Evolutionary conservation across 2,329 filamentous ascomycete genomes (phyloP).

Genomic region (Cordyceps pruinosa): DNA sequence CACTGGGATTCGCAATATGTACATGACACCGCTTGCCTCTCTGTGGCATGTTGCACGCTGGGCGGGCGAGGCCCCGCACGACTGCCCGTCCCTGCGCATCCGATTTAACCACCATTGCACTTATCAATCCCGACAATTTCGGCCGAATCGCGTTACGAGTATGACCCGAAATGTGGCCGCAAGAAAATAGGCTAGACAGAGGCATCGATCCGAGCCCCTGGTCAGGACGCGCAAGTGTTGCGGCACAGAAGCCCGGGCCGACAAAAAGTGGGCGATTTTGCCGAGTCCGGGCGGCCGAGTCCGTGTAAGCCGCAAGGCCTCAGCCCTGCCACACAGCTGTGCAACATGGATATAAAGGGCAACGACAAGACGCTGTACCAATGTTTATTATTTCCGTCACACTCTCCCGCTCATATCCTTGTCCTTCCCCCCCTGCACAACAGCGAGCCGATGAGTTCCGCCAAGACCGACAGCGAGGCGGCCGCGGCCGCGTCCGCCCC

Average conservation of each 20-base stretch:
- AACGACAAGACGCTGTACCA: not conserved
- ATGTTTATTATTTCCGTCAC: not conserved
- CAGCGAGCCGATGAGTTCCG: no score
- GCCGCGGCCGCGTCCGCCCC: no score
- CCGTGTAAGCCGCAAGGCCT: not conserved
- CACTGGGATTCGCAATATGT: no score
- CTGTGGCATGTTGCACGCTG: no score
- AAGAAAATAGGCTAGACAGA: not conserved
- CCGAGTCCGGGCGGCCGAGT: constrained; percentile 1
- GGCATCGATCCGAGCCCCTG: not conserved
- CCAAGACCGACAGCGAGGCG: not conserved
- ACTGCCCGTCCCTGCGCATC: no score
- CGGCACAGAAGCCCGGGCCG: not conserved
- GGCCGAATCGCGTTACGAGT: not conserved
- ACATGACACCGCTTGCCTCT: no score
- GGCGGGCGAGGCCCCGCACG: no score
- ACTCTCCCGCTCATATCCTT: no score
- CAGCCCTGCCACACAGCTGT: not conserved
- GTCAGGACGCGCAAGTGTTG: not conserved
- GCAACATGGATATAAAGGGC: not conserved
- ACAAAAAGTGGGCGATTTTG: constrained; percentile 6
- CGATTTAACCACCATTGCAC: not conserved
- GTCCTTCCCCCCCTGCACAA: no score
- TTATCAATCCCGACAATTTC: not conserved
- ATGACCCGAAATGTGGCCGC: not conserved